Evolutionary conservation across 805 yeast species (phyloP), one percentile per base, ranked within the genome.

Genomic region (Spathaspora hagerdaliae): DNA sequence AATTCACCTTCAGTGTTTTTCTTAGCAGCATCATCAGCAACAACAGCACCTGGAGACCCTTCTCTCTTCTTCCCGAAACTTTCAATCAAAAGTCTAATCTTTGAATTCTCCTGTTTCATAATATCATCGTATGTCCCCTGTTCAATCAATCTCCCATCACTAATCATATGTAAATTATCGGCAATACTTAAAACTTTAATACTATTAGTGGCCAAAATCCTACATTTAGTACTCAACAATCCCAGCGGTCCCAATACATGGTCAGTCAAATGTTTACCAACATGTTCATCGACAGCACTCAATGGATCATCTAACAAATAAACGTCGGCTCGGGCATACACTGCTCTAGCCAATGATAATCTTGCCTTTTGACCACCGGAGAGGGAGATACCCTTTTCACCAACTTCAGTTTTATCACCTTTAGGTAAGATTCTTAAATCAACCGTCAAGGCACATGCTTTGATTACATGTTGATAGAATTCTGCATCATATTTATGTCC

Each of bases 341-440:
- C 96, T 10, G 99, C 97, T 61, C 99, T 80, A 0, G 99, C 99
- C 43, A 94, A 76, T 1, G 96, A 83, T 33, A 94, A 75, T 63
- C 99, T 82, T 0, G 99, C 98, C 74, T 94, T 94, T 65, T 94
- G 99, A 38, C 99, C 99, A 42, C 99, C 99, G 36, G 96, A 87
- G 41, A 94, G 74, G 11, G 97, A 88, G 42, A 94, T 91, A 52
- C 99, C 99, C 63, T 92, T 89, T 69, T 94, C 99, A 51, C 99
- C 99, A 47, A 94, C 98, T 55, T 87, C 81, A 6, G 99, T 94
- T 42, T 74, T 75, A 62, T 94, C 98, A 44, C 97, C 96, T 58
- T 88, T 87, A 1, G 96, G 89, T 48, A 94, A 75, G 29, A 83
- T 80, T 29, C 77, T 79, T 50, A 94, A 71, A 69, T 94, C 99